A percentile compares a stretch with the other conserved stretches of the same genome.
phyloP scores from a whole-genome alignment of 2,329 filamentous ascomycete species.

The Escovopsis sp. region DNA sequence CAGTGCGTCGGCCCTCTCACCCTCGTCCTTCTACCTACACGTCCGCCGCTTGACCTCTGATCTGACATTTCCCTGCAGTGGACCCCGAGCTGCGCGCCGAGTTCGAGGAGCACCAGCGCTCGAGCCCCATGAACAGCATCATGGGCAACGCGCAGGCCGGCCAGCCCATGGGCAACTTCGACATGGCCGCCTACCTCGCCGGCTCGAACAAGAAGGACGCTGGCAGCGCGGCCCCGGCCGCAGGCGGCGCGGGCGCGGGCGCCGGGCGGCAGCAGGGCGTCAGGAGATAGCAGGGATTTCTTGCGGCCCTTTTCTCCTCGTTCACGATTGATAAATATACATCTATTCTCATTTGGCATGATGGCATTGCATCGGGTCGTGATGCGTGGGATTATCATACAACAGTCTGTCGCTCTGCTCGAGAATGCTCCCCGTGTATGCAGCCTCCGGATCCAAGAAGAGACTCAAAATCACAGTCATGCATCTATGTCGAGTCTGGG shows the following conservation, averaged over 20 bases:
- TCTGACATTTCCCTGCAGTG: slow-evolving; percentile 43
- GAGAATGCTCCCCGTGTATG: too few species aligned
- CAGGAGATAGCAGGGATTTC: slow-evolving; percentile 13
- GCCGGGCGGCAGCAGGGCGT: slow-evolving; percentile 27
- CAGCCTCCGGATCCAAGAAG: too few species aligned
- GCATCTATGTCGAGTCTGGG: too few species aligned
- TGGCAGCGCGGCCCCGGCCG: neutral
- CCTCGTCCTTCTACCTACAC: neutral
- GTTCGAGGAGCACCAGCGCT: slow-evolving; percentile 80
- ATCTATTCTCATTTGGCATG: too few species aligned
- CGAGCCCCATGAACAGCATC: slow-evolving; percentile 48
- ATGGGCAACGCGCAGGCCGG: slow-evolving; percentile 24
- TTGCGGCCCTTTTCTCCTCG: too few species aligned
- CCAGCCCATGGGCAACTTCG: slow-evolving; percentile 29
- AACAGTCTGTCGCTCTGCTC: too few species aligned
- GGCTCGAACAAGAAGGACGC: slow-evolving; percentile 34
- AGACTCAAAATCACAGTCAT: too few species aligned
- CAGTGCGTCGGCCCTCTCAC: slow-evolving; percentile 48
- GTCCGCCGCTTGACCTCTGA: neutral
- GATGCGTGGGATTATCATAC: too few species aligned
- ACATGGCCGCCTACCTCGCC: slow-evolving; percentile 49
- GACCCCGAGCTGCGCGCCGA: slow-evolving; percentile 91
- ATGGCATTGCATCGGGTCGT: too few species aligned
- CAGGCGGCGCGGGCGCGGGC: slow-evolving; percentile 10
- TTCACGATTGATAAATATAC: too few species aligned